Evolutionary conservation across 108 stramenopile species (phyloP), one percentile per base, ranked within the genome.

Genomic region (Nitzschia putrida): DNA sequence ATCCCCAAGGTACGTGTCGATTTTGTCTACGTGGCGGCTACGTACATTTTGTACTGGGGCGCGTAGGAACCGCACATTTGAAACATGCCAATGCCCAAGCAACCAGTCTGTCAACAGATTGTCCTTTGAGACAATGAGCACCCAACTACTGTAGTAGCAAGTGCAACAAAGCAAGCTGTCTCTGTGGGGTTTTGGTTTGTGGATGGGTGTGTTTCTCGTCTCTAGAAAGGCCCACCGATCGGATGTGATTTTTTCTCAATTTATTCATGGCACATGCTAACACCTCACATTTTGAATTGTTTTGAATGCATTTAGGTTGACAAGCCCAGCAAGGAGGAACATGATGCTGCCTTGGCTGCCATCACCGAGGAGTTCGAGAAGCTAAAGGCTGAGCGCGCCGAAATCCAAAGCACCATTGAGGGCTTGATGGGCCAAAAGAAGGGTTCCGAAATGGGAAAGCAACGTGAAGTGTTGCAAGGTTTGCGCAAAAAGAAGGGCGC

Each of bases 1-100:
- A 90, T 93, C 74, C 88, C 88, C 37, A 66, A 72, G 71, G 92
- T 90, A 85, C 69, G 92, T 81, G 12, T 9, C n/a, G 21, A 13
- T 44, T n/a, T 49, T 38, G 22, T 41, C 49, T 74, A 29, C 58
- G 11, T 26, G 53, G 22, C 14, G 38, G 34, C 23, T 41, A 45
- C 44, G 44, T 67, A 58, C 43, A 67, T 45, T 34, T 56, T 61
- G 26, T 58, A 73, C 72, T 5, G 16, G 1, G 60, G 23, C 45
- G 16, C 65, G 29, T 53, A 66, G 14, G 50, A 53, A 52, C n/a
- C 37, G 54, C 61, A 42, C 26, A 50, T 16, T 16, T 4, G 13
- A 21, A 34, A 34, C 29, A 34, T 3, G 29, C 29, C 29, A 34
- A 34, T 34, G 29, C 29, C 4, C 29, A 1, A 34, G 29, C 29